A percentile compares a stretch with the other conserved stretches of the same genome.
These are phyloP conservation scores for Paramecium biaurelia DNA, from an alignment of 73 alveolate genomes.

Conservation along the genomic window DNA sequence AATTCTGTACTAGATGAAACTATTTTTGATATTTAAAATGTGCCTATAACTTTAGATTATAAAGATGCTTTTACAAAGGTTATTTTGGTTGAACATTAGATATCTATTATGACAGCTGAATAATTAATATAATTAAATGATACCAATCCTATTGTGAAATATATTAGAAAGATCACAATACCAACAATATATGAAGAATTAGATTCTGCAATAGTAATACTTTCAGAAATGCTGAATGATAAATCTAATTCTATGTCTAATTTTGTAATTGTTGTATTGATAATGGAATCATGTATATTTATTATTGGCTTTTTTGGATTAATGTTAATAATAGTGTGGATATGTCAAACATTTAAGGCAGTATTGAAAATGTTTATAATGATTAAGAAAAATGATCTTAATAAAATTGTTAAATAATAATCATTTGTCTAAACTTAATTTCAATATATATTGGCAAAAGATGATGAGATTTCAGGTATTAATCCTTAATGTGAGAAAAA, in stretches of 20 bases:
- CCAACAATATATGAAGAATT: neutral
- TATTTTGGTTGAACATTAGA: neutral
- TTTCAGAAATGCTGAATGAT: neutral
- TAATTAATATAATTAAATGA: neutral
- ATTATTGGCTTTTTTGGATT: constrained; percentile 37
- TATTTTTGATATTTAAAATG: neutral
- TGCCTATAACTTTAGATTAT: neutral
- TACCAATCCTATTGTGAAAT: neutral
- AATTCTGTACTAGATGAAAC: neutral
- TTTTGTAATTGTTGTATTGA: neutral
- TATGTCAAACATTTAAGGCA: constrained; percentile 15
- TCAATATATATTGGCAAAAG: neutral
- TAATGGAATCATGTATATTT: neutral
- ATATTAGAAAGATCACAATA: neutral
- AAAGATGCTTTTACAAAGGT: constrained; percentile 26
- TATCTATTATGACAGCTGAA: neutral
- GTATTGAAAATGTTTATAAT: neutral
- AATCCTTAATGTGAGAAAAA: neutral
- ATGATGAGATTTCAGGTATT: neutral
- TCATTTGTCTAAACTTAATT: neutral
- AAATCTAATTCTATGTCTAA: neutral
- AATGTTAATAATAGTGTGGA: neutral
- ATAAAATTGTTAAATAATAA: neutral
- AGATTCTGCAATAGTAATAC: neutral
- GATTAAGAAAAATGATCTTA: neutral